Conservation (phyloP, 2,329 filamentous ascomycete species). For the Tothia fuscella region DNA sequence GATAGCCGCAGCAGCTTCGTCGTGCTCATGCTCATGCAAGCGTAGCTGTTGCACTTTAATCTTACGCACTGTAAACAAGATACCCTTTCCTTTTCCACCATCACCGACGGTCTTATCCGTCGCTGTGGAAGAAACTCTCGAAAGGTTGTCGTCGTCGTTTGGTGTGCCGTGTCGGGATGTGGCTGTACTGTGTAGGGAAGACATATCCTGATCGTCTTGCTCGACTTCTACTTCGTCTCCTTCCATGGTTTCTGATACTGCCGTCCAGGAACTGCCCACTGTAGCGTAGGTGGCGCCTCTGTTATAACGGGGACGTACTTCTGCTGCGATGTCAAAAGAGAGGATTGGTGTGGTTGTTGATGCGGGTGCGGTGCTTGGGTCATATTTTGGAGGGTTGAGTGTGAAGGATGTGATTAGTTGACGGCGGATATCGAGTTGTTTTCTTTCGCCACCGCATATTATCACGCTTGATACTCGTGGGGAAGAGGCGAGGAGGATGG, state of each 20-base stretch:
- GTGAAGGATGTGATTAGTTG: conserved; percentile 6
- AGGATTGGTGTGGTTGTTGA: neutral
- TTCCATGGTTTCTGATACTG: neutral
- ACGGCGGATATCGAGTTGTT: conserved; percentile 27
- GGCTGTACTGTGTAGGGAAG: conserved; percentile 2
- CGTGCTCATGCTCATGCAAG: too few relatives aligned
- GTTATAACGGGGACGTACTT: neutral
- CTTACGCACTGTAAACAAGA: neutral
- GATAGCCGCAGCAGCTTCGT: too few relatives aligned
- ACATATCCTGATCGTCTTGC: conserved; percentile 1
- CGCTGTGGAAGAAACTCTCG: neutral
- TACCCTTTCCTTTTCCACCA: conserved; percentile 4
- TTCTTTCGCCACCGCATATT: conserved; percentile 28
- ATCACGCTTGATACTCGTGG: conserved; percentile 35
- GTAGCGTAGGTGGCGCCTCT: conserved; percentile 2
- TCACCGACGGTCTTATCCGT: neutral
- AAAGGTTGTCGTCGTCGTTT: neutral
- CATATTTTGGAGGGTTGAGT: conserved; percentile 9
- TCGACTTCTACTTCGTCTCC: neutral
- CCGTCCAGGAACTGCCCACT: neutral
- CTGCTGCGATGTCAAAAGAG: neutral
- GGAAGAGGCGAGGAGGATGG: conserved; percentile 31
- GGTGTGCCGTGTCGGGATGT: neutral
- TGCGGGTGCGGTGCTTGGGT: neutral
- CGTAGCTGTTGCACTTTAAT: too few relatives aligned